These are phyloP conservation scores for Mesembryanthemum crystallinum DNA, from an alignment of 148 eudicot genomes.

Conservation along the genomic window DNA sequence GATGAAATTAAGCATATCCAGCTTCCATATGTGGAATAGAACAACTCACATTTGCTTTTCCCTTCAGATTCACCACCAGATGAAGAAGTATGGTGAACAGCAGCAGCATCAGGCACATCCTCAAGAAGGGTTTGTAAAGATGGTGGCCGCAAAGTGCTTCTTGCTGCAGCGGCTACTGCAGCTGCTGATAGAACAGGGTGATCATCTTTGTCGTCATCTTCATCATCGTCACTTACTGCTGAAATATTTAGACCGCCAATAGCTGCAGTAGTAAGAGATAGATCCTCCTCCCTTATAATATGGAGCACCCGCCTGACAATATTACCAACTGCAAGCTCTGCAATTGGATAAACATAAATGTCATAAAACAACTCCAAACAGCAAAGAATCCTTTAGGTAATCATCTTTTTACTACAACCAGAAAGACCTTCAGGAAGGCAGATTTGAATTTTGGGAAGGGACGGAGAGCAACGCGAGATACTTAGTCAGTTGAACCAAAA, in stretches of 20 bases:
- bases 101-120: conserved; percentile 70
- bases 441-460: background rate
- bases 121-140: conserved; percentile 96
- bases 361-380: background rate
- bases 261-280: conserved; percentile 75
- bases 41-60: conserved; percentile 81
- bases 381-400: too few species aligned
- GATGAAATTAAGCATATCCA: background rate
- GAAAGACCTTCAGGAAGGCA: background rate
- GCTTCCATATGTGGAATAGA: background rate
- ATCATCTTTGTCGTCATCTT: conserved; percentile 41
- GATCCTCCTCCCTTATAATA: conserved; percentile 90
- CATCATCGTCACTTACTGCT: conserved; percentile 80
- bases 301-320: conserved; percentile 90
- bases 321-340: conserved; percentile 99
- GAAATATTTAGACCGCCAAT: conserved; percentile 69
- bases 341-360: conserved; percentile 22
- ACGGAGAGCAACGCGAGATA: background rate
- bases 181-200: conserved; percentile 80
- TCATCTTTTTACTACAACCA: background rate
- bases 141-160: conserved; percentile 89
- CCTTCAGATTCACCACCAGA: conserved; percentile 98
- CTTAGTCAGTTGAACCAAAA: background rate
- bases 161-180: conserved; percentile 85
- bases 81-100: conserved; percentile 63